Evolutionary conservation across 1,284 basidiomycete species (phyloP).

Genomic region (Boletus holoroseus): DNA sequence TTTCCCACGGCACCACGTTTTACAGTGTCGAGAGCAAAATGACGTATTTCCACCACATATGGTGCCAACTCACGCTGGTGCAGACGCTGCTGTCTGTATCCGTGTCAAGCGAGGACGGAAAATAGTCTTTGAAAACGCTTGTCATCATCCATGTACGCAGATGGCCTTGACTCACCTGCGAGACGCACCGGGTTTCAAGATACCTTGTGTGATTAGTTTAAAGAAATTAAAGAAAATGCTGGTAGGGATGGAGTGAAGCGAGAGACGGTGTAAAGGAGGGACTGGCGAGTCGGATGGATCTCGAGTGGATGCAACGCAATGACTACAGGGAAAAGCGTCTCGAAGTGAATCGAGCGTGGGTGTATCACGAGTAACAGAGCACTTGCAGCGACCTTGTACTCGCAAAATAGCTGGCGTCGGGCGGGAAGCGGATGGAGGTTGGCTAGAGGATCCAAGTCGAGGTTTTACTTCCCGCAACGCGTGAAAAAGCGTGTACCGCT

Average conservation of each 20-base stretch:
- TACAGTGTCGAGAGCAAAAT: constrained; percentile 40
- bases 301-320: constrained; percentile 26
- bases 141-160: background rate
- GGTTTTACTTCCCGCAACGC: constrained; percentile 36
- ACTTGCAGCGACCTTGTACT: constrained; percentile 27
- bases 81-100: too few relatives aligned
- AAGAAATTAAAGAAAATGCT: constrained; percentile 15
- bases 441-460: constrained; percentile 25
- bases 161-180: constrained; percentile 20
- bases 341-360: constrained; percentile 49
- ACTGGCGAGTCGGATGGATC: constrained; percentile 37
- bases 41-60: constrained; percentile 26
- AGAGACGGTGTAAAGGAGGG: constrained; percentile 45
- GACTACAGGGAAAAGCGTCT: constrained; percentile 34
- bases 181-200: constrained; percentile 7
- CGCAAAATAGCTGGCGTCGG: constrained; percentile 24
- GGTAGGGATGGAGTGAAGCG: constrained; percentile 24
- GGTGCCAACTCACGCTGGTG: constrained; percentile 23
- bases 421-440: constrained; percentile 21
- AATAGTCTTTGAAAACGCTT: constrained; percentile 16
- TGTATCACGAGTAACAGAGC: constrained; percentile 23
- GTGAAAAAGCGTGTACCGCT: constrained; percentile 47
- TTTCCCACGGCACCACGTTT: constrained; percentile 58
- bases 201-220: constrained; percentile 22
- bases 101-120: constrained; percentile 6